Evolutionary conservation across 2,329 filamentous ascomycete species (phyloP), one percentile per base, ranked within the genome.

Genomic region (Botrytis deweyae): DNA sequence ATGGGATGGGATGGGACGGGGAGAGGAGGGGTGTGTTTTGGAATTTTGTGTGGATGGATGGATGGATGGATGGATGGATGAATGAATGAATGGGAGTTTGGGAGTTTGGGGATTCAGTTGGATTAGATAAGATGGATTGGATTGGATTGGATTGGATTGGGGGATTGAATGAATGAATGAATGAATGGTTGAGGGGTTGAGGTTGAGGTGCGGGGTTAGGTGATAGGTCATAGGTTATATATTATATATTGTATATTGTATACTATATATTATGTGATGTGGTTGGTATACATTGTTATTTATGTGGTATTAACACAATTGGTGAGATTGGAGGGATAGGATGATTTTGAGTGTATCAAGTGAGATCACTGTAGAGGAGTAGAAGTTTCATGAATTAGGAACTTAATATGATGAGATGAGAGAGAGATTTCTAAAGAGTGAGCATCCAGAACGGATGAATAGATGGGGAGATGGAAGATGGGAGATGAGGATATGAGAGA

Each of bases 151-250:
- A 55, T 29, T 14, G 25, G n/a, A 55, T 55, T n/a, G 22, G 22
- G 22, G 49, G 25, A 55, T n/a, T n/a, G 49, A 29, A 29, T 58
- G 25, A 52, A 52, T 52, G 25, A 42, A 42, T 42, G 40, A 4
- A 1, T 40, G 40, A 58, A 18, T 22, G 59, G 58, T 62, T 40
- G 59, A 58, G 52, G n/a, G 33, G 33, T 62, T 62, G 59, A 36
- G 61, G 38, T 63, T 63, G 61, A 20, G 61, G 25, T 63, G 61
- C 38, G 61, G 61, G 61, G 61, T 42, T 63, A n/a, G 33, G 25
- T 58, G 49, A 42, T 42, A 42, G 40, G 12, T 42, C 33, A 67
- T 55, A 12, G 46, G 18, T 55, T 12, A 29, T 67, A 38, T 12
- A n/a, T n/a, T 12, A 52, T 12, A 40, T 14, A 14, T 40, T 46